Conservation (phyloP, 192 early-diverging fungal species). For the Oehlia diaphana region DNA sequence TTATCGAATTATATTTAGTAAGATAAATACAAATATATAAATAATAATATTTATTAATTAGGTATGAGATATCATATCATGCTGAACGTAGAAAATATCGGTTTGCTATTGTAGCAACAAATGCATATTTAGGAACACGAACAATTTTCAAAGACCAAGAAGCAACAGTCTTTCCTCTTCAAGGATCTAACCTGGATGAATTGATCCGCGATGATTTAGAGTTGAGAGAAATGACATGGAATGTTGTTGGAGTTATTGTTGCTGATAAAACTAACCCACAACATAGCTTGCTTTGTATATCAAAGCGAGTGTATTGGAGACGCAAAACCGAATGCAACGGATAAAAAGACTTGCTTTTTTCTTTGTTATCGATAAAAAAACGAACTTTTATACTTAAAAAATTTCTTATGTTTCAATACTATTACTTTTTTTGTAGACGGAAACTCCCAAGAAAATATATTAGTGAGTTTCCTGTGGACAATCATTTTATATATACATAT, state of each 20-base stretch:
- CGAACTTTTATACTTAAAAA: not conserved
- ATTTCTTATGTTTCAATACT: too few relatives aligned
- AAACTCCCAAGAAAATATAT: not conserved
- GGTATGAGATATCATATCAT: conserved; percentile 36
- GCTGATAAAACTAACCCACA: conserved; percentile 1
- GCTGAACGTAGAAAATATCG: conserved; percentile 35
- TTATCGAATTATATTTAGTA: too few relatives aligned
- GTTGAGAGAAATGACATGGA: conserved; percentile 19
- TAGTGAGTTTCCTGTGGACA: too few relatives aligned
- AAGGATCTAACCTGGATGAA: conserved; percentile 12
- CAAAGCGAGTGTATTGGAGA: conserved; percentile 19
- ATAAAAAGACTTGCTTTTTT: not conserved
- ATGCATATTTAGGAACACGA: not conserved
- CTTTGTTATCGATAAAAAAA: not conserved
- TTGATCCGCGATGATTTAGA: conserved; percentile 24
- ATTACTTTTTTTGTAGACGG: not conserved
- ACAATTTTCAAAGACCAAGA: not conserved
- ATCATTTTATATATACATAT: too few relatives aligned
- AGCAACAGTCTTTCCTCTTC: conserved; percentile 5
- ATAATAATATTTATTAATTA: conserved; percentile 23
- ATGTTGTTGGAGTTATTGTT: conserved; percentile 24
- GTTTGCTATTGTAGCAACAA: conserved; percentile 41
- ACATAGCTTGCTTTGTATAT: conserved; percentile 21
- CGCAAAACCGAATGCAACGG: not conserved
- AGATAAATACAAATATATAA: too few relatives aligned